A percentile compares a stretch with the other conserved stretches of the same genome.
Conservation (phyloP, 164 flowering plant genomes). For the Cinnamomum chago region DNA sequence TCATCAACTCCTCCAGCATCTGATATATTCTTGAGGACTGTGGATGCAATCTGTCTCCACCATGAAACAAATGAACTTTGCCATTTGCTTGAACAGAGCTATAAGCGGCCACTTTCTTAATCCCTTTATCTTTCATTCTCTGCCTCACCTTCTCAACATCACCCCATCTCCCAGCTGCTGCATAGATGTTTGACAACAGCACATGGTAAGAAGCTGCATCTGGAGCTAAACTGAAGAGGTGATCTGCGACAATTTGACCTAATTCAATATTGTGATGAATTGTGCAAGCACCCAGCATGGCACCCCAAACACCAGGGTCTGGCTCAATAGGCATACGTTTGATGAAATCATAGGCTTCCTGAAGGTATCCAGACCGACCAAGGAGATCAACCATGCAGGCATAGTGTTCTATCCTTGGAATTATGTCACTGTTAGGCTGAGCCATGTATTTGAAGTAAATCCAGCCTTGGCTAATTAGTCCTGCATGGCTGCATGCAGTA, state of each 20-base stretch:
- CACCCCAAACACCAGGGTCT: constrained; percentile 16
- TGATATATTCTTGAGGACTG: constrained; percentile 2
- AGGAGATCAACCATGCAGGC: constrained; percentile 20
- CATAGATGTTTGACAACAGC: constrained; percentile 16
- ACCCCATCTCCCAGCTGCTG: constrained; percentile 13
- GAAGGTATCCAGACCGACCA: constrained; percentile 14
- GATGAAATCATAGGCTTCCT: constrained; percentile 15
- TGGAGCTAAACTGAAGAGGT: constrained; percentile 11
- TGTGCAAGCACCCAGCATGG: constrained; percentile 16
- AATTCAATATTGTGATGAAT: constrained; percentile 11
- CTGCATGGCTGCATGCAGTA: constrained; percentile 17
- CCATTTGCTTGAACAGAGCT: constrained; percentile 11
- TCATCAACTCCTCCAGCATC: constrained; percentile 7
- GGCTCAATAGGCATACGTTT: constrained; percentile 9
- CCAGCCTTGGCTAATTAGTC: constrained; percentile 11
- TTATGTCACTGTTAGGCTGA: neutral
- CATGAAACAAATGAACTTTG: constrained; percentile 6
- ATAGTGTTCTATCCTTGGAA: constrained; percentile 12
- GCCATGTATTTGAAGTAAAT: constrained; percentile 5
- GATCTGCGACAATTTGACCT: constrained; percentile 8
- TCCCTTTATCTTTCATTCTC: constrained; percentile 9
- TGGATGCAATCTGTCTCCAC: constrained; percentile 9
- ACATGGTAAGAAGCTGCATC: constrained; percentile 7
- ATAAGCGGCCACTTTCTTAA: constrained; percentile 7
- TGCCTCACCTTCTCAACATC: constrained; percentile 14